Percentiles rank a stretch among this genome's conserved stretches.
Evolutionary conservation across 2,329 filamentous ascomycete species (phyloP).

Genomic region (Aspergillus sp.): DNA sequence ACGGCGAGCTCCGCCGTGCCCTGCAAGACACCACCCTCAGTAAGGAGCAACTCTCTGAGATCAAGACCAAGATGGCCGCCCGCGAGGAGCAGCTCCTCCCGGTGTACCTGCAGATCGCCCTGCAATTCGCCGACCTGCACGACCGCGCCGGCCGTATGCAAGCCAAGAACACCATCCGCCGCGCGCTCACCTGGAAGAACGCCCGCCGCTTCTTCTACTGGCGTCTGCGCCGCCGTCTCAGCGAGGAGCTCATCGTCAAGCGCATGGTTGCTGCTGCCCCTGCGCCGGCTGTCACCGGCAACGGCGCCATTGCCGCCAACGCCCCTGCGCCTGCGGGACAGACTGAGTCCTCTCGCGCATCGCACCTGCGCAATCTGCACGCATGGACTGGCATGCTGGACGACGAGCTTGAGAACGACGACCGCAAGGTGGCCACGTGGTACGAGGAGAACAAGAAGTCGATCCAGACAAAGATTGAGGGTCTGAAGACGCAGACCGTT

Average conservation of each 20-base stretch:
- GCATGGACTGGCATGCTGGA: slow-evolving; percentile 69
- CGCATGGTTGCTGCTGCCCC: slow-evolving; percentile 58
- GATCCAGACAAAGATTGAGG: slow-evolving; percentile 77
- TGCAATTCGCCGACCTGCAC: slow-evolving; percentile 95
- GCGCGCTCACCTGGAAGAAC: slow-evolving; percentile 76
- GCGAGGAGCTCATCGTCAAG: slow-evolving; percentile 94
- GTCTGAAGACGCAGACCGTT: slow-evolving; percentile 68
- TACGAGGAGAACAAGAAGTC: slow-evolving; percentile 89
- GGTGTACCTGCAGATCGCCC: slow-evolving; percentile 88
- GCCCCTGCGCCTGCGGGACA: slow-evolving; percentile 19
- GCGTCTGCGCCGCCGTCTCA: slow-evolving; percentile 92
- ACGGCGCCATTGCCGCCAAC: slow-evolving; percentile 38
- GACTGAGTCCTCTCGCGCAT: slow-evolving; percentile 50
- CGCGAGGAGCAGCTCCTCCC: slow-evolving; percentile 86
- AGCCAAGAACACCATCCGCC: slow-evolving; percentile 90
- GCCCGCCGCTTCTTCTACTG: slow-evolving; percentile 99
- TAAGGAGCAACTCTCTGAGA: slow-evolving; percentile 65
- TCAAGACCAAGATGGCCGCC: slow-evolving; percentile 76
- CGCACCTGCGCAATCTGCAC: slow-evolving; percentile 67
- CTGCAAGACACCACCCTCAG: slow-evolving; percentile 60
- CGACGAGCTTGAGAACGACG: slow-evolving; percentile 67
- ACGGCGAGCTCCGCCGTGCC: slow-evolving; percentile 76
- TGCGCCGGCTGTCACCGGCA: slow-evolving; percentile 29
- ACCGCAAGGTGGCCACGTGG: slow-evolving; percentile 82
- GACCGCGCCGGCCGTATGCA: slow-evolving; percentile 96